Percentiles rank a stretch among this genome's conserved stretches.
Evolutionary conservation across 2,329 filamentous ascomycete species (phyloP).

Genomic region (Davidsoniella eucalypti): DNA sequence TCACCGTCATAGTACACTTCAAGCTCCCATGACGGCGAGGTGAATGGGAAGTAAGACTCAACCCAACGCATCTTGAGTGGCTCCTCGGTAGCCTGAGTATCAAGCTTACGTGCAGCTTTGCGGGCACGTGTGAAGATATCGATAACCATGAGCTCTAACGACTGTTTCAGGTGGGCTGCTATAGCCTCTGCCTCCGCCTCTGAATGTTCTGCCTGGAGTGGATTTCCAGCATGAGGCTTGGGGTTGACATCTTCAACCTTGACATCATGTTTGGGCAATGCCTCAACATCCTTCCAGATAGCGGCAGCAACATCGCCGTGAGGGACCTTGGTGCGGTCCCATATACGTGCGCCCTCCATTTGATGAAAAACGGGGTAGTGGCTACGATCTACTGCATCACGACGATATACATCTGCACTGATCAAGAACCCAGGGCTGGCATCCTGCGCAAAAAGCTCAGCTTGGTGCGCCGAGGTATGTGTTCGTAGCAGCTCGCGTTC

Average conservation of each 20-base stretch:
- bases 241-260: conserved; percentile 73
- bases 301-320: conserved; percentile 42
- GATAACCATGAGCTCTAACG: conserved; percentile 75
- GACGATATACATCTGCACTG: conserved; percentile 83
- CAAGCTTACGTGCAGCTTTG: conserved; percentile 53
- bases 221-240: conserved; percentile 62
- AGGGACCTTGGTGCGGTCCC: conserved; percentile 50
- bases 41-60: conserved; percentile 95
- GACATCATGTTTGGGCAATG: conserved; percentile 56
- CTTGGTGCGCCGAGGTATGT: conserved; percentile 88
- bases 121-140: conserved; percentile 72
- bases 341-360: conserved; percentile 88
- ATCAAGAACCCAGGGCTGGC: conserved; percentile 70
- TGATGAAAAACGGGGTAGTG: conserved; percentile 98
- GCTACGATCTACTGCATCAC: conserved; percentile 85
- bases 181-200: conserved; percentile 68
- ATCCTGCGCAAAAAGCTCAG: conserved; percentile 60
- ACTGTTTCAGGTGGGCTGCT: conserved; percentile 70
- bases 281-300: conserved; percentile 53
- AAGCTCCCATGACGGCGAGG: conserved; percentile 85
- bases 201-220: conserved; percentile 61
- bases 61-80: conserved; percentile 83
- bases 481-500: conserved; percentile 69
- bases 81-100: conserved; percentile 42
- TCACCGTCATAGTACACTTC: conserved; percentile 89